Conservation (phyloP, 805 yeast species). For the Schwanniomyces sp. region DNA sequence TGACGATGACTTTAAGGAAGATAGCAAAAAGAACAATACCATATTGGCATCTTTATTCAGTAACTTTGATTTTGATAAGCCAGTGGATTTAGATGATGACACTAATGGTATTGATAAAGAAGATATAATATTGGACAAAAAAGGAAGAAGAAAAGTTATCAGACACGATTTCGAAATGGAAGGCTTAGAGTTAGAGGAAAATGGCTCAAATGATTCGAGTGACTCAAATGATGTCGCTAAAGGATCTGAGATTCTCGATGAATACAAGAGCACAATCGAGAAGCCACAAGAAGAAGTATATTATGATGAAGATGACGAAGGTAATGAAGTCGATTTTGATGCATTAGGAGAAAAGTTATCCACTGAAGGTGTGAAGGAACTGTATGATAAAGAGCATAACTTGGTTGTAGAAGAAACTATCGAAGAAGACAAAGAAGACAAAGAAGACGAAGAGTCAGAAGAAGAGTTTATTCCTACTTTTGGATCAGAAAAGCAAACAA, state of each 20-base stretch:
- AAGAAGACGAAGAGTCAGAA: slow-evolving; percentile 15
- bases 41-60: slow-evolving; percentile 35
- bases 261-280: slow-evolving; percentile 19
- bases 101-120: slow-evolving; percentile 30
- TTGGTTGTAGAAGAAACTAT: slow-evolving; percentile 8
- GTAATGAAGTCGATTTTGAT: slow-evolving; percentile 39
- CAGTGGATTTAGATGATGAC: slow-evolving; percentile 35
- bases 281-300: slow-evolving; percentile 29
- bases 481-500: slow-evolving; percentile 34
- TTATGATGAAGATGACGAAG: slow-evolving; percentile 41
- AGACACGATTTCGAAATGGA: slow-evolving; percentile 35
- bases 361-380: slow-evolving; percentile 26
- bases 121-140: slow-evolving; percentile 32
- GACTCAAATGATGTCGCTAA: slow-evolving; percentile 20
- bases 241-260: slow-evolving; percentile 18
- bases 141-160: slow-evolving; percentile 35
- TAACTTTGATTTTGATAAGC: slow-evolving; percentile 34
- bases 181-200: slow-evolving; percentile 19
- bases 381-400: slow-evolving; percentile 26
- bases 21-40: slow-evolving; percentile 24
- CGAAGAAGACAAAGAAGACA: not conserved
- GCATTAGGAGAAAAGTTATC: slow-evolving; percentile 19
- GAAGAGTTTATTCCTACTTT: slow-evolving; percentile 59
- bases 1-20: slow-evolving; percentile 14
- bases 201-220: slow-evolving; percentile 24